phyloP scores from a whole-genome alignment of 2,329 filamentous ascomycete species.

The Macrophomina tecta region DNA sequence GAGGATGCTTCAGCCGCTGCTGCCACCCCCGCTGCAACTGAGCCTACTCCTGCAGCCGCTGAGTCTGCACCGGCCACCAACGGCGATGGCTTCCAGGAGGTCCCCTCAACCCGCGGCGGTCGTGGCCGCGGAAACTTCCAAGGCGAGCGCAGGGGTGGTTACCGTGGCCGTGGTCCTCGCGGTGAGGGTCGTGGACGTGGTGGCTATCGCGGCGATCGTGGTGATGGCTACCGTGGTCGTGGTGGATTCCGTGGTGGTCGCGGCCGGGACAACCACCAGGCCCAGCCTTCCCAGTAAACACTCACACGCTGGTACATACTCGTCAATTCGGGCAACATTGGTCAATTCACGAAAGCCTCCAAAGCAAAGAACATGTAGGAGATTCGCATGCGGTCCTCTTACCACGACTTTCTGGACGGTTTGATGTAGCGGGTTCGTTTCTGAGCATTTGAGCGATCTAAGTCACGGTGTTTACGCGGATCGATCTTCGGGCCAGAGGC shows the following conservation, averaged over 20 bases:
- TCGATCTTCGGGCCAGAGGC: constrained; percentile 7
- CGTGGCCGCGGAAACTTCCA: constrained; percentile 56
- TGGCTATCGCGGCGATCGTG: constrained; percentile 45
- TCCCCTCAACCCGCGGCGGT: constrained; percentile 54
- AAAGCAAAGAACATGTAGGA: not conserved
- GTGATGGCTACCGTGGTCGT: constrained; percentile 53
- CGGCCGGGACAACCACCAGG: constrained; percentile 37
- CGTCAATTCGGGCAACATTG: not conserved
- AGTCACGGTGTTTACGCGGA: constrained; percentile 23
- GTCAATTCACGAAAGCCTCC: not conserved
- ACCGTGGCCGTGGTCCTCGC: constrained; percentile 58
- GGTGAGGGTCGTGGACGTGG: constrained; percentile 43
- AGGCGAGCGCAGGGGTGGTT: constrained; percentile 58
- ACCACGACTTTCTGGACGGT: constrained; percentile 6
- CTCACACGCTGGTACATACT: not conserved
- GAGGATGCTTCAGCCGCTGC: constrained; percentile 66
- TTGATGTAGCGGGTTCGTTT: constrained; percentile 26
- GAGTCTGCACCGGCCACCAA: constrained; percentile 35
- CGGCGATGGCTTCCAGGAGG: constrained; percentile 74
- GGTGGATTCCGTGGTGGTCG: constrained; percentile 53
- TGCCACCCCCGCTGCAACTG: constrained; percentile 33
- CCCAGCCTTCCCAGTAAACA: constrained; percentile 22
- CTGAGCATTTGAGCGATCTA: constrained; percentile 28
- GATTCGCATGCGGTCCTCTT: not conserved
- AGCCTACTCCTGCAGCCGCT: constrained; percentile 33